Evolutionary conservation across 768 basidiomycete genomes (phyloP).

Genomic region (Goffeauzyma gilvescens): DNA sequence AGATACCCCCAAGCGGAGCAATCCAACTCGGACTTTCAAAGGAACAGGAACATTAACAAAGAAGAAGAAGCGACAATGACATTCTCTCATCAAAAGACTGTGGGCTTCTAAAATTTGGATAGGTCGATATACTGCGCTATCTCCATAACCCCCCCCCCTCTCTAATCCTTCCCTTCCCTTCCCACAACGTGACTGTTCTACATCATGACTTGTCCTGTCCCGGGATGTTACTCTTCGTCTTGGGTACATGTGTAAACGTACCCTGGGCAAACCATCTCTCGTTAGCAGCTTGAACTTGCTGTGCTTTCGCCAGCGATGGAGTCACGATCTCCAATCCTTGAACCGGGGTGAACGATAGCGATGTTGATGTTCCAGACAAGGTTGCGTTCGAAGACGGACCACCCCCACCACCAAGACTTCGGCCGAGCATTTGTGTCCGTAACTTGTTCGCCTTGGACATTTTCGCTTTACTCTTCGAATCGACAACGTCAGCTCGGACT

Average conservation of each 20-base stretch:
- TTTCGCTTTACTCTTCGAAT: slow-evolving; percentile 85
- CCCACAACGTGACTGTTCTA: too few relatives aligned
- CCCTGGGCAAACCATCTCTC: slow-evolving; percentile 77
- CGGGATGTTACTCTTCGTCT: slow-evolving; percentile 24
- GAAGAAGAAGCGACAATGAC: too few relatives aligned
- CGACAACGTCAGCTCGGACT: slow-evolving; percentile 68
- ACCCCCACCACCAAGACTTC: too few relatives aligned
- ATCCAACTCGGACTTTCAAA: too few relatives aligned
- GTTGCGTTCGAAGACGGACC: slow-evolving; percentile 37
- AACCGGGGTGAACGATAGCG: slow-evolving; percentile 80
- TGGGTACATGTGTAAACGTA: slow-evolving; percentile 31
- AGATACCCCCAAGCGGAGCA: too few relatives aligned
- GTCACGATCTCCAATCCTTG: slow-evolving; percentile 97
- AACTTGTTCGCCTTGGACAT: slow-evolving; percentile 85
- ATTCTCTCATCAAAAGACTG: too few relatives aligned
- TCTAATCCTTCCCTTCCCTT: too few relatives aligned
- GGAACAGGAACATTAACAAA: too few relatives aligned
- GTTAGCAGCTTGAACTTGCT: slow-evolving; percentile 83
- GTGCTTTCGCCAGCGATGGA: slow-evolving; percentile 39
- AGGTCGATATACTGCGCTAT: too few relatives aligned
- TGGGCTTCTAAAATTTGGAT: too few relatives aligned
- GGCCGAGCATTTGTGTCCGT: slow-evolving; percentile 63
- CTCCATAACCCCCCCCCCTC: too few relatives aligned
- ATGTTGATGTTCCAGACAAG: slow-evolving; percentile 70
- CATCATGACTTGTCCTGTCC: slow-evolving; percentile 15